These are phyloP conservation scores for Bacidia gigantensis DNA, from an alignment of 495 filamentous ascomycete genomes.

Conservation along the genomic window DNA sequence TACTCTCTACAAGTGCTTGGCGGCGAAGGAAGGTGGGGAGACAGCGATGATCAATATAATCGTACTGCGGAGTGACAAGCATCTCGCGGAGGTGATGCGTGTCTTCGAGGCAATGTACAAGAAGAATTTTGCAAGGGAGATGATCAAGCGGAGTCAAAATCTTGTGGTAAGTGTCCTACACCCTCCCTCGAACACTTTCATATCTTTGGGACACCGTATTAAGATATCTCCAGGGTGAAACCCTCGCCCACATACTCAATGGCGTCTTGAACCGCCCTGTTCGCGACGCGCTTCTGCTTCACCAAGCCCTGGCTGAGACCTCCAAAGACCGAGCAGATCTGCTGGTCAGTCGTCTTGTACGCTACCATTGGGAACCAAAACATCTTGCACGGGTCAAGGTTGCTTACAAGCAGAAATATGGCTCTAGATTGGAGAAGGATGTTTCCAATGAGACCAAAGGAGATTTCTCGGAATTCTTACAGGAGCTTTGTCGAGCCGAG, in stretches of 20 bases:
- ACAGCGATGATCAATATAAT: constrained; percentile 81
- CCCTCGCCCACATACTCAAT: constrained; percentile 90
- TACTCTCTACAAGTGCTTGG: constrained; percentile 54
- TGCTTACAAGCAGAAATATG: constrained; percentile 59
- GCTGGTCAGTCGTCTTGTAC: constrained; percentile 64
- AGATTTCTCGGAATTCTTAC: constrained; percentile 46
- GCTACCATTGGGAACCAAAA: constrained; percentile 69
- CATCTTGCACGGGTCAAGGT: constrained; percentile 60
- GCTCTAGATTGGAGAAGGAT: constrained; percentile 49
- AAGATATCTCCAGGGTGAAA: constrained; percentile 55
- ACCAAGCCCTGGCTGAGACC: constrained; percentile 67
- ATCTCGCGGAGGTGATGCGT: constrained; percentile 65
- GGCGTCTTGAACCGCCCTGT: constrained; percentile 91
- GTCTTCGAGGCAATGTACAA: constrained; percentile 55
- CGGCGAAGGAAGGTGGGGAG: constrained; percentile 69
- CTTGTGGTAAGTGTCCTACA: constrained; percentile 70
- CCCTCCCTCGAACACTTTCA: constrained; percentile 3
- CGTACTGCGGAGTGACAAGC: constrained; percentile 60
- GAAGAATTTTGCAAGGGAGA: constrained; percentile 73
- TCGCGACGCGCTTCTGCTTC: constrained; percentile 84
- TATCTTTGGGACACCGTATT: constrained; percentile 3
- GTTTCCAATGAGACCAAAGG: constrained; percentile 39
- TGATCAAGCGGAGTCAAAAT: constrained; percentile 78
- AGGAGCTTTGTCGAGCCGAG: constrained; percentile 27
- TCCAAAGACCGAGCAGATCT: constrained; percentile 65